Evolutionary conservation across 108 stramenopile genomes (phyloP).

Genomic region (Skeletonema potamos): DNA sequence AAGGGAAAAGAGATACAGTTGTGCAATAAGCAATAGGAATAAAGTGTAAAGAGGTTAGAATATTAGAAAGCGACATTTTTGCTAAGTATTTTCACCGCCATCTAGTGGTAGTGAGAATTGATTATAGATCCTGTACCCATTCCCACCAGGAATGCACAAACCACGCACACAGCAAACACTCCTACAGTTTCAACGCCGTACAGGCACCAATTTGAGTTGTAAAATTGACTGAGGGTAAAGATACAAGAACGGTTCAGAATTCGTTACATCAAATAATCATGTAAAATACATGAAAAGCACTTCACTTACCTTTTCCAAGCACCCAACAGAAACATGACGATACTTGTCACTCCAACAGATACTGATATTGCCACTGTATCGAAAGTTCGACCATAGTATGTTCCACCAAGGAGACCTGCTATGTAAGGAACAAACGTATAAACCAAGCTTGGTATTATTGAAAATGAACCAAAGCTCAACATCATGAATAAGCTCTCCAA

Average conservation of each 20-base stretch:
- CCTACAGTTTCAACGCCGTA: constrained; percentile 66
- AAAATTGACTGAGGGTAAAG: constrained; percentile 28
- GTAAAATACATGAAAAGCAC: background rate
- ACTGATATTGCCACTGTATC: constrained; percentile 15
- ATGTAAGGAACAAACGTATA: constrained; percentile 29
- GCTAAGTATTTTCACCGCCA: background rate
- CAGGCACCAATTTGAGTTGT: constrained; percentile 55
- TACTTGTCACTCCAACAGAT: constrained; percentile 27
- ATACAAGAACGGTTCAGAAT: background rate
- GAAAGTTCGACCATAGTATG: constrained; percentile 1
- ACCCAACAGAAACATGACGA: constrained; percentile 68
- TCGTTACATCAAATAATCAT: background rate
- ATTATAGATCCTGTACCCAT: constrained; percentile 4
- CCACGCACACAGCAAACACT: constrained; percentile 53
- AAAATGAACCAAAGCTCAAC: constrained; percentile 68
- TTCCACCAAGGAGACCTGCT: background rate
- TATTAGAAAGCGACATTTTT: background rate
- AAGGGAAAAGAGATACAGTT: background rate
- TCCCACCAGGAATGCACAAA: constrained; percentile 53
- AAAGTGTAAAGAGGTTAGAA: background rate
- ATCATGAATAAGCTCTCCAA: constrained; percentile 74
- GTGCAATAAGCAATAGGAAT: background rate
- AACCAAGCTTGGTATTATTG: constrained; percentile 59
- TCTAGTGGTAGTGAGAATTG: background rate
- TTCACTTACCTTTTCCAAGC: constrained; percentile 71